Base-by-base conservation (phyloP, 75 land plant genomes). In the Larix kaempferi region DNA sequence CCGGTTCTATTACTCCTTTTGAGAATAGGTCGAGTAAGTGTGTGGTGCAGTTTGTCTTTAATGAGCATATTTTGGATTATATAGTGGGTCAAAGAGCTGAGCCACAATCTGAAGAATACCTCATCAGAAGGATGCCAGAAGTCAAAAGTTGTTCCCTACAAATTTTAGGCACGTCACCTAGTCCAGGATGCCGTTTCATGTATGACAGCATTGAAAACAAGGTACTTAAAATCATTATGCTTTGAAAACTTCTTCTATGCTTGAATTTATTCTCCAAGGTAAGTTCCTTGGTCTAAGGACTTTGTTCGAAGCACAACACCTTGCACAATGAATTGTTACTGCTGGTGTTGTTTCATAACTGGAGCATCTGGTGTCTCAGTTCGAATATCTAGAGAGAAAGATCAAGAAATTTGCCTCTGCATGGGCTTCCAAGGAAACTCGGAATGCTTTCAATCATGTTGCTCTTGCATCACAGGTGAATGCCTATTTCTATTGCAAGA, bases 401-500 rank as follows among this genome's bases (percentile, higher is more conserved):
- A 94, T 97, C n/a, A 85, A 58, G 54, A 81, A 56, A 25, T 82
- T 82, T 77, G 84, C 91, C 41, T 72, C 57, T 56, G 88, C 80
- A 6, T 78, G 89, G 82, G 87, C 82, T 59, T 78, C 84, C 2
- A 80, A 87, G 75, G 86, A 89, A 44, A 74, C 77, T 19, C 76
- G 82, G 59, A 85, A 77, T 37, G 87, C 87, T 81, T 78, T 84
- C 17, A 63, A 83, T 59, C 93, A 94, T 80, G 87, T 92, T 59
- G 85, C 95, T 59, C 73, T 90, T 74, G 98, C 99, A 78, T 97
- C 95, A 39, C 95, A 94, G 95, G 99, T 94, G 58, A 75, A 56
- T 58, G 16, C 15, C 13, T 16, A 16, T 13, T 26, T 26, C 12
- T 56, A 74, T 5, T 26, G 75, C 57, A 54, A 54, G 29, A 33